phyloP scores from a whole-genome alignment of 1,284 basidiomycete species.

The Exobasidium cylindrosporum region DNA sequence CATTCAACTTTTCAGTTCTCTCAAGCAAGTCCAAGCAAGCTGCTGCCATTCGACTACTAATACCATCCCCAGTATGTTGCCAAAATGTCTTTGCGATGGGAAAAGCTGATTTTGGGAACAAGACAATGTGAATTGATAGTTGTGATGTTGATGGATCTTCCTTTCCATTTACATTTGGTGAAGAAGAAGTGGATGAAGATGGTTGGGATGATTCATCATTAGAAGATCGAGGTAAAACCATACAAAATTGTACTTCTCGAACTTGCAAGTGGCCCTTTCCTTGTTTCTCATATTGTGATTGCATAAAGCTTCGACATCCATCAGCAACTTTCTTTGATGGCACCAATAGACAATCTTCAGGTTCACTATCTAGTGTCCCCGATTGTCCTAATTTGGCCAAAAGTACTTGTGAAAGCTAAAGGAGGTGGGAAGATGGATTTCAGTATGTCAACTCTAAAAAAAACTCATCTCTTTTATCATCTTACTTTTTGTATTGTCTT shows the following conservation, averaged over 20 bases:
- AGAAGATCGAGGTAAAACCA: neutral
- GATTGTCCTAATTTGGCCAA: constrained; percentile 17
- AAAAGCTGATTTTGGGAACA: constrained; percentile 69
- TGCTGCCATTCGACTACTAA: constrained; percentile 83
- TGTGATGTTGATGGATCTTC: neutral
- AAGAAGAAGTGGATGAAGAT: constrained; percentile 12
- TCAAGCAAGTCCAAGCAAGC: constrained; percentile 63
- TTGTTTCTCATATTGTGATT: constrained; percentile 21
- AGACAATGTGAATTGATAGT: constrained; percentile 64
- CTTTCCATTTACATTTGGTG: neutral
- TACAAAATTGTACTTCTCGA: neutral
- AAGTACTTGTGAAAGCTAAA: constrained; percentile 13
- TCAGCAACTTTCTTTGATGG: constrained; percentile 40
- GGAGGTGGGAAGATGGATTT: constrained; percentile 8
- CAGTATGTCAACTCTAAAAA: neutral
- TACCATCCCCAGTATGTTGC: constrained; percentile 89
- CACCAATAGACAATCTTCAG: constrained; percentile 41
- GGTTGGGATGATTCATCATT: neutral
- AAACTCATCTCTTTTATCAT: constrained; percentile 64
- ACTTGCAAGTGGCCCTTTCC: neutral
- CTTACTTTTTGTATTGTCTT: constrained; percentile 65
- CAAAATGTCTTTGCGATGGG: constrained; percentile 83
- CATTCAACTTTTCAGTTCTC: constrained; percentile 19
- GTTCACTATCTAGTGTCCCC: neutral
- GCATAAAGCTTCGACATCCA: constrained; percentile 47